Conservation (phyloP, 768 basidiomycete genomes). For the Phylloporus rhodoxanthus region DNA sequence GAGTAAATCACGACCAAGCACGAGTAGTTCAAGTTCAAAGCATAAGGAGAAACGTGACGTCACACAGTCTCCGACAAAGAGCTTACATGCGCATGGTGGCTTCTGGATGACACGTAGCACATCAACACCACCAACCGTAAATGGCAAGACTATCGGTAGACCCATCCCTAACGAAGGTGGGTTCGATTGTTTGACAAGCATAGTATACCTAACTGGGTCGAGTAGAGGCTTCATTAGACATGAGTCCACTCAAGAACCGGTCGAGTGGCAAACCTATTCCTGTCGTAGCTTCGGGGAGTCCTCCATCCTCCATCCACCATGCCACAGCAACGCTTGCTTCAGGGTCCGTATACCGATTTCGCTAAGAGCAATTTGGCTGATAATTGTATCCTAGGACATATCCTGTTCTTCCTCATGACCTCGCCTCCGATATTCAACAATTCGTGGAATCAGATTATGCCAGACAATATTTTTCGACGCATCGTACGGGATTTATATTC, state of each 20-base stretch:
- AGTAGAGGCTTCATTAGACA: constrained; percentile 58
- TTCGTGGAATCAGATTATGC: constrained; percentile 87
- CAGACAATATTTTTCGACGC: constrained; percentile 81
- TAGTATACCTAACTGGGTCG: not conserved
- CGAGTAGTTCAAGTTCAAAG: constrained; percentile 24
- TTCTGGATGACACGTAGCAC: constrained; percentile 33
- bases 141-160: constrained; percentile 60
- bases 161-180: constrained; percentile 69
- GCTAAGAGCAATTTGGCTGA: not conserved
- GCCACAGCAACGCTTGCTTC: constrained; percentile 48
- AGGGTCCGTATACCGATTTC: constrained; percentile 43
- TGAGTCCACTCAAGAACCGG: constrained; percentile 72
- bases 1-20: constrained; percentile 29
- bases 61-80: constrained; percentile 43
- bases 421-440: constrained; percentile 79
- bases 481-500: constrained; percentile 86
- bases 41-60: constrained; percentile 28
- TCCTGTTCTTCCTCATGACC: constrained; percentile 72
- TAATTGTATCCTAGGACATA: constrained; percentile 47
- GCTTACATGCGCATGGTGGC: constrained; percentile 34
- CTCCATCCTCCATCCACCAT: constrained; percentile 12
- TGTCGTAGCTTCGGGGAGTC: constrained; percentile 38
- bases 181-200: constrained; percentile 12
- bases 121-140: constrained; percentile 40
- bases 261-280: constrained; percentile 57